Evolutionary conservation across 2,329 filamentous ascomycete genomes (phyloP), one percentile per base, ranked within the genome.

Genomic region (Dothideomycetes sp.): DNA sequence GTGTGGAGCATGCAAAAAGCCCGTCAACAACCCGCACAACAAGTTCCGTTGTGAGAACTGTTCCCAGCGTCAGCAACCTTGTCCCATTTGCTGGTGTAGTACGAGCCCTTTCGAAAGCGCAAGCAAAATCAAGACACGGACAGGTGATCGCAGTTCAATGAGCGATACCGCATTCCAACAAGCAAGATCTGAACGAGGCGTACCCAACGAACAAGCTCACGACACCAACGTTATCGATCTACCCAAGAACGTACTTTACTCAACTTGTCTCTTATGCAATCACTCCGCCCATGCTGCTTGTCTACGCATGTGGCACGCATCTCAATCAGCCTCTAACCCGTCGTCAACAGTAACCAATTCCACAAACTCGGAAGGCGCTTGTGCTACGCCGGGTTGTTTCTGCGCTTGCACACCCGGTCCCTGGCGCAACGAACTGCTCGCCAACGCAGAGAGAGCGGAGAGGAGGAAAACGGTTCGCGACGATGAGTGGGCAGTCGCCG

Each of bases 221-320:
- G 13, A n/a, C 17, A 16, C 10, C 13, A 20, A 24, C n/a, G 18
- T 8, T 1, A 23, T 6, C 6, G 35, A 20, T 24, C 15, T 35
- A 46, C 47, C 56, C 43, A 47, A 43, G 45, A 44, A 61, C 12
- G 53, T 55, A 5, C 62, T 76, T 15, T 76, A 69, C 67, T 67
- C 69, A 4, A 70, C 68, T 62, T 81, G 77, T 54, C 64, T 76
- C 50, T 62, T 70, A 10, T 81, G 77, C 54, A 73, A 74, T 4
- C 77, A 81, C 49, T 68, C 71, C 27, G 74, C 70, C 2, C 77
- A 81, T 51, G 59, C 68, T 5, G 67, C 67, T 35, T 81, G 77
- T 53, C 63, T 78, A 20, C 64, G 62, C 6, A 64, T 65, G 11
- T 79, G 76, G 75, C 70, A 76, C 41, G 33, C 30, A 4, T 23